These are phyloP conservation scores for Phytopythium oedochilum DNA, from an alignment of 352 stramenopile genomes.

Conservation along the genomic window DNA sequence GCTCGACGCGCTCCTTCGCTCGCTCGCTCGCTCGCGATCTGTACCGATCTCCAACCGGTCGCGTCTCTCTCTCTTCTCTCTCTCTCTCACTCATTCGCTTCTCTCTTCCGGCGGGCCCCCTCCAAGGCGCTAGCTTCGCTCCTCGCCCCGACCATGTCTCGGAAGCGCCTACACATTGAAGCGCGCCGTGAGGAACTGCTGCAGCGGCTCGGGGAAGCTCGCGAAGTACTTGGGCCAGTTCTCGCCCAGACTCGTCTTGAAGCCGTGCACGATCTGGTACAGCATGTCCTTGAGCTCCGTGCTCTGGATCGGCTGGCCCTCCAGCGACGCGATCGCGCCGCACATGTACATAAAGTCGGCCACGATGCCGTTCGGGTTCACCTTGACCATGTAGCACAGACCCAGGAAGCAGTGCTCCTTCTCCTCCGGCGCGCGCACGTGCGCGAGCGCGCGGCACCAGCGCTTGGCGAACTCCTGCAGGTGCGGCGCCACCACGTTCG, in stretches of 20 bases:
- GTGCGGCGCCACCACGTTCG: slow-evolving; percentile 71
- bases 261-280: slow-evolving; percentile 85
- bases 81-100: background rate
- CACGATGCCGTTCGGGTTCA: slow-evolving; percentile 86
- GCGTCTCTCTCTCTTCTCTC: background rate
- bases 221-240: slow-evolving; percentile 85
- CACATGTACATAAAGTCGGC: slow-evolving; percentile 90
- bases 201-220: slow-evolving; percentile 78
- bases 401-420: slow-evolving; percentile 90
- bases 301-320: slow-evolving; percentile 75
- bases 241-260: slow-evolving; percentile 84
- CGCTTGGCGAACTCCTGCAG: slow-evolving; percentile 85
- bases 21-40: slow-evolving; percentile 14
- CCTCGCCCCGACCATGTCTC: background rate
- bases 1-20: slow-evolving; percentile 3
- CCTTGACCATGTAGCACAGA: slow-evolving; percentile 89
- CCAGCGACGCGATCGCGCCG: slow-evolving; percentile 81
- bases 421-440: slow-evolving; percentile 80
- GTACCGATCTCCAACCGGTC: slow-evolving; percentile 3
- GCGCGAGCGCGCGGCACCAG: slow-evolving; percentile 84
- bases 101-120: slow-evolving; percentile 8
- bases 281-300: slow-evolving; percentile 81
- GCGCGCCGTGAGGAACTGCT: slow-evolving; percentile 70
- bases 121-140: slow-evolving; percentile 4
- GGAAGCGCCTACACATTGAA: slow-evolving; percentile 78